Evolutionary conservation across 2,329 filamentous ascomycete species (phyloP).

Genomic region (Cryphonectria nitschkei): DNA sequence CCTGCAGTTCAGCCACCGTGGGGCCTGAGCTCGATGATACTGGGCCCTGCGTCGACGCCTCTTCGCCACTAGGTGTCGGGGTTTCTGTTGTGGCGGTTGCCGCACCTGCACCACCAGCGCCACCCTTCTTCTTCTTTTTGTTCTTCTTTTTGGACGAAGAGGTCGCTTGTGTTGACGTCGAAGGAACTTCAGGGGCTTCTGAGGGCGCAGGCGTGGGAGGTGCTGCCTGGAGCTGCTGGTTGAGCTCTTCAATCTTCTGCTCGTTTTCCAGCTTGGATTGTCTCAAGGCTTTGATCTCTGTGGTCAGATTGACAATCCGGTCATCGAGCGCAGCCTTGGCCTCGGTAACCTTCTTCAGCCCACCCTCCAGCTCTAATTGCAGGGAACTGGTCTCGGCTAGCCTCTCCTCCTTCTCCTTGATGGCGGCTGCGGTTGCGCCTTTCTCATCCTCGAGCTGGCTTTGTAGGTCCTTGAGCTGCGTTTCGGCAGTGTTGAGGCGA

Average conservation of each 20-base stretch:
- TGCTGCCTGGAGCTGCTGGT: conserved; percentile 40
- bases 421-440: conserved; percentile 17
- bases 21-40: conserved; percentile 36
- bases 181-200: conserved; percentile 23
- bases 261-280: conserved; percentile 45
- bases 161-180: conserved; percentile 22
- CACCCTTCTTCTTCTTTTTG: conserved; percentile 87
- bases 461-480: conserved; percentile 50
- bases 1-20: conserved; percentile 46
- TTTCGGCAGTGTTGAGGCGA: conserved; percentile 48
- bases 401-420: conserved; percentile 42
- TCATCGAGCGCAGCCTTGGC: conserved; percentile 48
- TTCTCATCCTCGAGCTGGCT: conserved; percentile 40
- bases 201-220: conserved; percentile 32
- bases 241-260: conserved; percentile 46
- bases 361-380: conserved; percentile 44
- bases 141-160: conserved; percentile 70
- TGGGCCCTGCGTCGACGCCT: conserved; percentile 40
- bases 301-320: conserved; percentile 49
- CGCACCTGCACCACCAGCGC: conserved; percentile 45
- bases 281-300: conserved; percentile 48
- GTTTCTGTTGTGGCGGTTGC: conserved; percentile 48
- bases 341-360: conserved; percentile 42
- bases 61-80: conserved; percentile 41
- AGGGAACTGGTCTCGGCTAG: conserved; percentile 42